These are phyloP conservation scores for Termitomyces sp. DNA, from an alignment of 768 basidiomycete species.

Conservation along the genomic window DNA sequence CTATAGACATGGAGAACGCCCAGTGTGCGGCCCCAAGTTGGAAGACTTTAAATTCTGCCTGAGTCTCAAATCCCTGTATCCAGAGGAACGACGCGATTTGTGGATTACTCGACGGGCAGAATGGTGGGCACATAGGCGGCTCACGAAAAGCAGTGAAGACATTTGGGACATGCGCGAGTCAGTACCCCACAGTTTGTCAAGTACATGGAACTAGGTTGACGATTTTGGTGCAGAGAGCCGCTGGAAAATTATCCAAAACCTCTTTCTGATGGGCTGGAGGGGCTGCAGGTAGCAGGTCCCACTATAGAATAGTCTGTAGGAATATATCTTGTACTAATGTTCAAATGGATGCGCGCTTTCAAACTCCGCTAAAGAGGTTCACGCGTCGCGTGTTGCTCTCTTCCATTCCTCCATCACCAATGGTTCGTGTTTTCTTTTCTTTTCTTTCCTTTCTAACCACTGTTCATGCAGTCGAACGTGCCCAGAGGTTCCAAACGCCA, in stretches of 20 bases:
- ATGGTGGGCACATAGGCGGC: conserved; percentile 85
- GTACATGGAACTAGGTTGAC: not conserved
- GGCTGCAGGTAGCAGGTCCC: not conserved
- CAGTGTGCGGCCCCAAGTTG: conserved; percentile 69
- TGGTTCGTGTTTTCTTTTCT: conserved; percentile 22
- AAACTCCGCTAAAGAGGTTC: conserved; percentile 30
- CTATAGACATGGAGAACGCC: conserved; percentile 77
- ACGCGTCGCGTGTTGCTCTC: conserved; percentile 39
- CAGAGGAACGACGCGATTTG: conserved; percentile 69
- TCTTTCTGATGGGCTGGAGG: conserved; percentile 16
- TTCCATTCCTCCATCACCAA: conserved; percentile 16
- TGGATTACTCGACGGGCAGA: conserved; percentile 88
- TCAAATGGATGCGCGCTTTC: conserved; percentile 25
- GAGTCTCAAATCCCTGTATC: conserved; percentile 70
- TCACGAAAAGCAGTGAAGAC: conserved; percentile 85
- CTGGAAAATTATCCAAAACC: conserved; percentile 42
- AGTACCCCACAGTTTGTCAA: conserved; percentile 19
- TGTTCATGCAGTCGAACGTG: conserved; percentile 17
- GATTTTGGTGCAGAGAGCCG: conserved; percentile 34
- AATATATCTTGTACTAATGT: not conserved
- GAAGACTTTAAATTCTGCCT: conserved; percentile 96
- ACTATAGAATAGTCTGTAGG: conserved; percentile 4
- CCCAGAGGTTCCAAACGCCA: conserved; percentile 56
- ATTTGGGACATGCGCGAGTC: conserved; percentile 89
- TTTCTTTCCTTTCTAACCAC: not conserved